Evolutionary conservation across 2,329 filamentous ascomycete species (phyloP).

Genomic region (Plectosphaerella plurivora): DNA sequence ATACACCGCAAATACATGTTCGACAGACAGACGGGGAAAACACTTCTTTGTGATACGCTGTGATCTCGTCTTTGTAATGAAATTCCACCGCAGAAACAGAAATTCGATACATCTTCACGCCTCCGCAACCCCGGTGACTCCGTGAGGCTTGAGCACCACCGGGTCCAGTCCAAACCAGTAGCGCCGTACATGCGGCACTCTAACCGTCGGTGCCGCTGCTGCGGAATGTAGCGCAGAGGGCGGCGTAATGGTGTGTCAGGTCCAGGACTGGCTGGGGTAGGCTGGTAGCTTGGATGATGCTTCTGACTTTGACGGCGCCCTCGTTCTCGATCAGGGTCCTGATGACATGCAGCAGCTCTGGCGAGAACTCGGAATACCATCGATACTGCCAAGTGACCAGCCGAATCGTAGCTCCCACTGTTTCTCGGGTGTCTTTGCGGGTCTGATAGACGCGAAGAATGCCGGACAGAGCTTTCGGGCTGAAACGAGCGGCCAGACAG

Average conservation of each 20-base stretch:
- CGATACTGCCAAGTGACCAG: slow-evolving; percentile 97
- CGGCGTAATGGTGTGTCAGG: slow-evolving; percentile 92
- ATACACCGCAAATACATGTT: not conserved
- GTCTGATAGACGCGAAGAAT: slow-evolving; percentile 77
- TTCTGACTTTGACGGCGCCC: slow-evolving; percentile 93
- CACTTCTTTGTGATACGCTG: too few relatives aligned
- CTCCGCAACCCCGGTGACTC: too few relatives aligned
- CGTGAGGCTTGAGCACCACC: too few relatives aligned
- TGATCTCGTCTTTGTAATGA: too few relatives aligned
- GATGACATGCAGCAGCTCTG: slow-evolving; percentile 80
- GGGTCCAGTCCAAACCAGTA: too few relatives aligned
- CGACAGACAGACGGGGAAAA: too few relatives aligned
- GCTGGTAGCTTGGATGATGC: slow-evolving; percentile 94
- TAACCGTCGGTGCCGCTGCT: slow-evolving; percentile 87
- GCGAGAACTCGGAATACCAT: slow-evolving; percentile 99
- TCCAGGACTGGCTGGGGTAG: slow-evolving; percentile 90
- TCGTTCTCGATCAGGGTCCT: slow-evolving; percentile 95
- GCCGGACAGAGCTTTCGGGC: slow-evolving; percentile 84
- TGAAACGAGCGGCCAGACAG: slow-evolving; percentile 84
- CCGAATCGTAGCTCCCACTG: slow-evolving; percentile 79
- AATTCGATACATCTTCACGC: too few relatives aligned
- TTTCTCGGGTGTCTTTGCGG: slow-evolving; percentile 73
- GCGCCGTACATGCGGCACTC: too few relatives aligned
- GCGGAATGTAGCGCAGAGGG: slow-evolving; percentile 88
- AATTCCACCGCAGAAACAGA: too few relatives aligned